phyloP scores from a whole-genome alignment of 352 stramenopile genomes.

The Pythium utonaiense region DNA sequence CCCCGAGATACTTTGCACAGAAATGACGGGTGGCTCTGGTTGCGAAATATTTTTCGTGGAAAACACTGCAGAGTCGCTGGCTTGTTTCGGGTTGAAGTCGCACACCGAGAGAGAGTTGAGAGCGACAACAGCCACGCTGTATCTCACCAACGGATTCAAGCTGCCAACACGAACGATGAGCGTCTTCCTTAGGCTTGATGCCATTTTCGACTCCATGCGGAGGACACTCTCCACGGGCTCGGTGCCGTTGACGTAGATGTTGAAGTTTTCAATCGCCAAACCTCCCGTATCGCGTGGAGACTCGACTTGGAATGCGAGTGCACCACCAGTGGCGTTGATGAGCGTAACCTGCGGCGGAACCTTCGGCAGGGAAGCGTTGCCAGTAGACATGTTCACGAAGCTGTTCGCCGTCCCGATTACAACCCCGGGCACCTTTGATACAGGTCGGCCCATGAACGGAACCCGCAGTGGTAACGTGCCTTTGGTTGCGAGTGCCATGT shows the following conservation, averaged over 20 bases:
- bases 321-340: conserved; percentile 39
- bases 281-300: conserved; percentile 35
- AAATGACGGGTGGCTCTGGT: conserved; percentile 29
- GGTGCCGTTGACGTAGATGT: conserved; percentile 33
- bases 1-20: conserved; percentile 28
- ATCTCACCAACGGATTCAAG: conserved; percentile 27
- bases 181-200: conserved; percentile 19
- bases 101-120: conserved; percentile 47
- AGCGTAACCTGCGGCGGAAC: conserved; percentile 30
- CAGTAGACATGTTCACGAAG: conserved; percentile 40
- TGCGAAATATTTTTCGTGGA: conserved; percentile 25
- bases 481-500: conserved; percentile 33
- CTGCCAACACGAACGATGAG: conserved; percentile 27
- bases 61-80: conserved; percentile 22
- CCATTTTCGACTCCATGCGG: background rate
- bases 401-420: conserved; percentile 28
- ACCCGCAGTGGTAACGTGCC: conserved; percentile 30
- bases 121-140: conserved; percentile 31
- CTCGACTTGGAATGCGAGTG: conserved; percentile 26
- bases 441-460: conserved; percentile 18
- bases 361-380: conserved; percentile 25
- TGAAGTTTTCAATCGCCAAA: conserved; percentile 40
- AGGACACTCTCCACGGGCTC: conserved; percentile 14
- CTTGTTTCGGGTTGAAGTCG: conserved; percentile 29
- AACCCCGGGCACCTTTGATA: conserved; percentile 24